These are phyloP conservation scores for Trichoderma asperellum DNA, from an alignment of 2,329 filamentous ascomycete species.

Conservation along the genomic window DNA sequence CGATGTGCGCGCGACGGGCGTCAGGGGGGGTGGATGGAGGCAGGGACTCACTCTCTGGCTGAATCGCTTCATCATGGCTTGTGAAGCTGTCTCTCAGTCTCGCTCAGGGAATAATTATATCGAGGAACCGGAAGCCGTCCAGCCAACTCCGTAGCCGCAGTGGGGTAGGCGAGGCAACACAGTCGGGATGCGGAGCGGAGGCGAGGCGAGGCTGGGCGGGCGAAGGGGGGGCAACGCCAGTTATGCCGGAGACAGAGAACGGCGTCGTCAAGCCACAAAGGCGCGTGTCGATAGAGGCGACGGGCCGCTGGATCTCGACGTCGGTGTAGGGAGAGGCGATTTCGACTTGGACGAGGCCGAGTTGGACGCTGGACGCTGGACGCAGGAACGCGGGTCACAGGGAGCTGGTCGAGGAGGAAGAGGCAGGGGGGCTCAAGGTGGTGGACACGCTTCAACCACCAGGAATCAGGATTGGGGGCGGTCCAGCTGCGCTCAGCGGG, in stretches of 20 bases:
- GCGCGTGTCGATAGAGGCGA: slow-evolving; percentile 25
- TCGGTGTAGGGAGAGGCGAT: slow-evolving; percentile 15
- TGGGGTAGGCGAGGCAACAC: slow-evolving; percentile 39
- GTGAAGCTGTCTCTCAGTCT: slow-evolving; percentile 18
- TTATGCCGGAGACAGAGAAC: slow-evolving; percentile 15
- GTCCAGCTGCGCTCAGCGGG: slow-evolving; percentile 5
- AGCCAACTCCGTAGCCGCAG: slow-evolving; percentile 32
- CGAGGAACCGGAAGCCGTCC: slow-evolving; percentile 26
- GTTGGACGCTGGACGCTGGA: slow-evolving; percentile 18
- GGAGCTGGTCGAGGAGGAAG: slow-evolving; percentile 28
- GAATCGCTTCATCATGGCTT: slow-evolving; percentile 88
- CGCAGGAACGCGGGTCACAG: slow-evolving; percentile 29
- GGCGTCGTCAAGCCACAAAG: slow-evolving; percentile 23
- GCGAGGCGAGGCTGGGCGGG: slow-evolving; percentile 33
- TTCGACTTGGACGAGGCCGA: slow-evolving; percentile 17
- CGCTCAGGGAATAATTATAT: slow-evolving; percentile 22
- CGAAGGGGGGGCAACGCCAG: slow-evolving; percentile 32
- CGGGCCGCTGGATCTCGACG: slow-evolving; percentile 7
- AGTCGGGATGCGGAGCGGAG: slow-evolving; percentile 35
- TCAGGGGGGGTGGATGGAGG: neutral
- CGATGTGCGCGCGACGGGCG: slow-evolving; percentile 27
- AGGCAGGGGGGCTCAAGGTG: slow-evolving; percentile 20
- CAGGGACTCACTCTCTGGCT: slow-evolving; percentile 71
- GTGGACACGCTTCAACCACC: slow-evolving; percentile 12
- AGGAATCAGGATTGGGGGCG: slow-evolving; percentile 17